Conservation (phyloP, 495 filamentous ascomycete genomes). For the Lasiosphaeris hirsuta region DNA sequence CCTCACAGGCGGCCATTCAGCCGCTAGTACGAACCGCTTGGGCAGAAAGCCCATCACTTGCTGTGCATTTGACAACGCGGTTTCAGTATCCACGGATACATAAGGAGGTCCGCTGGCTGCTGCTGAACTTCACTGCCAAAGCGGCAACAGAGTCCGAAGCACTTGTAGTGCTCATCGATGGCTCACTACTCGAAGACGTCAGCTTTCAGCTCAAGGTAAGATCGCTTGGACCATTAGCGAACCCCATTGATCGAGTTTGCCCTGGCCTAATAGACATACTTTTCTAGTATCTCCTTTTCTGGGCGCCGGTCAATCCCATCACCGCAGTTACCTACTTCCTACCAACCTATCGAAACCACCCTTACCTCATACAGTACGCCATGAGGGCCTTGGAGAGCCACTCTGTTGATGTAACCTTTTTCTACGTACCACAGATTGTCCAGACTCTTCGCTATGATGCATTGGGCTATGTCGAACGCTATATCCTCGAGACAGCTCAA, state of each 20-base stretch:
- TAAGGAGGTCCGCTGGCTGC: slow-evolving; percentile 69
- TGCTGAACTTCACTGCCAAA: slow-evolving; percentile 79
- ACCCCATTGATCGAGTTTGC: neutral
- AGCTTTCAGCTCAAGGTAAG: slow-evolving; percentile 77
- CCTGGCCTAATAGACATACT: slow-evolving; percentile 33
- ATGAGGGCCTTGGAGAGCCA: slow-evolving; percentile 93
- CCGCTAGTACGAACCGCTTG: slow-evolving; percentile 76
- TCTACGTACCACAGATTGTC: slow-evolving; percentile 96
- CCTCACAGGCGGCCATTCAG: slow-evolving; percentile 46
- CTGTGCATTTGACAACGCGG: slow-evolving; percentile 73
- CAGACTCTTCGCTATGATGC: slow-evolving; percentile 94
- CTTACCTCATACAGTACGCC: slow-evolving; percentile 93
- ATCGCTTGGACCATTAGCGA: neutral
- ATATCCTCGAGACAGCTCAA: slow-evolving; percentile 92
- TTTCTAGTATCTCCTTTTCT: slow-evolving; percentile 82
- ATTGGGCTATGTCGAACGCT: slow-evolving; percentile 91
- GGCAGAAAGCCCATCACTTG: slow-evolving; percentile 75
- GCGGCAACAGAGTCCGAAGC: slow-evolving; percentile 75
- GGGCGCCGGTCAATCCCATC: slow-evolving; percentile 89
- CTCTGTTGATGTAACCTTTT: slow-evolving; percentile 94
- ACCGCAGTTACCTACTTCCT: slow-evolving; percentile 91
- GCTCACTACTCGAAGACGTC: slow-evolving; percentile 71
- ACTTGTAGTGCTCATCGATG: slow-evolving; percentile 75
- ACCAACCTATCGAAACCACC: slow-evolving; percentile 89
- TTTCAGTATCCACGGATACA: slow-evolving; percentile 72